Conservation (phyloP, 176 grass and related monocot species). For the Stipa capillata region DNA sequence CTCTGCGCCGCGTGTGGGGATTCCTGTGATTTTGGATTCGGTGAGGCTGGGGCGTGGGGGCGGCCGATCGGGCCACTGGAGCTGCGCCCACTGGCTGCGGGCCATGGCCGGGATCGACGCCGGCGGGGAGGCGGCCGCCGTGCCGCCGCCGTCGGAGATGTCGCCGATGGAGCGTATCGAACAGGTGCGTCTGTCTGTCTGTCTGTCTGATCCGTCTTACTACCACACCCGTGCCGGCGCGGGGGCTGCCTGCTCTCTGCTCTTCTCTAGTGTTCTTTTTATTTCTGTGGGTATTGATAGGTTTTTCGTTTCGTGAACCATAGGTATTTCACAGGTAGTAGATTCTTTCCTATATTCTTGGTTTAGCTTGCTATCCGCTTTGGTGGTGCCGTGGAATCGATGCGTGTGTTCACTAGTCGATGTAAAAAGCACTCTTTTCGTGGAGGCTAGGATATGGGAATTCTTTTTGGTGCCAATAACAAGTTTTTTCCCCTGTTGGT, state of each 20-base stretch:
- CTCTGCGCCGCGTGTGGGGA: neutral
- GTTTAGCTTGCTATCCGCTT: neutral
- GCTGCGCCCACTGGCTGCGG: constrained; percentile 77
- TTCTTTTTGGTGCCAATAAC: too few relatives aligned
- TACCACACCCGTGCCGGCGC: neutral
- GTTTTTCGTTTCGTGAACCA: neutral
- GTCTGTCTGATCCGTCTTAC: neutral
- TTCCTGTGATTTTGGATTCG: neutral
- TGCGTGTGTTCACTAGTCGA: neutral
- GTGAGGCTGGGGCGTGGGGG: constrained; percentile 91
- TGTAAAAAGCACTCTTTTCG: neutral
- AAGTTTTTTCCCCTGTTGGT: too few relatives aligned
- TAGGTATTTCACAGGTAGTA: neutral
- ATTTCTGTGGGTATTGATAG: neutral
- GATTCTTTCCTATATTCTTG: neutral
- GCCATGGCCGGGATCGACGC: constrained; percentile 82
- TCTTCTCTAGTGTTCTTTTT: too few relatives aligned
- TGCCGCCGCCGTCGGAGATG: constrained; percentile 27
- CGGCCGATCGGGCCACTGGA: constrained; percentile 84
- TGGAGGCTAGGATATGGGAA: neutral
- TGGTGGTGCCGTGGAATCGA: neutral
- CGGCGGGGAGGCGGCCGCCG: constrained; percentile 6
- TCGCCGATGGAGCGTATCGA: constrained; percentile 35
- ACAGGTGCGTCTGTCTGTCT: constrained; percentile 13
- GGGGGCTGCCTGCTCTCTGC: neutral